phyloP scores from a whole-genome alignment of 768 basidiomycete genomes.

The Rubroboletus satanas region DNA sequence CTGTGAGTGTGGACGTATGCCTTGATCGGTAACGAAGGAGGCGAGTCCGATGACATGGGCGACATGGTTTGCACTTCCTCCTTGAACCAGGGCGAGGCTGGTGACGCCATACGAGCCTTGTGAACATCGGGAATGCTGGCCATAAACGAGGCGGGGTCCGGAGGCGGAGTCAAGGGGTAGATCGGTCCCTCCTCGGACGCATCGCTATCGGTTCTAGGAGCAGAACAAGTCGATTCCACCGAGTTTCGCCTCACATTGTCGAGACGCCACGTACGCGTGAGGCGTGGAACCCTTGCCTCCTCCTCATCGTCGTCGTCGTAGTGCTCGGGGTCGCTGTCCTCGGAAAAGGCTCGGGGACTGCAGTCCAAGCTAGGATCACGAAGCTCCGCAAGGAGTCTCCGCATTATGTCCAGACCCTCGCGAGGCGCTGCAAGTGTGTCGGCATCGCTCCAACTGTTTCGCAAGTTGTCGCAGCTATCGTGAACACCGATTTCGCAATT shows the following conservation, averaged over 20 bases:
- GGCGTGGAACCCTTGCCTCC: not conserved
- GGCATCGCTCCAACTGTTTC: not conserved
- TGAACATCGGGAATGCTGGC: not conserved
- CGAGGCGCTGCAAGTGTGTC: not conserved
- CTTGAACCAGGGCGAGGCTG: not conserved
- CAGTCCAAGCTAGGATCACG: conserved; percentile 11
- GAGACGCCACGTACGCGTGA: too few relatives aligned
- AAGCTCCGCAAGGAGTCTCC: conserved; percentile 12
- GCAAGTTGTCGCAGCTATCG: not conserved
- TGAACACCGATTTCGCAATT: not conserved
- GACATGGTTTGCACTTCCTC: not conserved
- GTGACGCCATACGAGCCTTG: not conserved
- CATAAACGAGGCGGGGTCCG: not conserved
- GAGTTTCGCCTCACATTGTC: not conserved
- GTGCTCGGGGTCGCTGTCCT: conserved; percentile 7
- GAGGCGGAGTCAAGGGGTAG: conserved; percentile 6
- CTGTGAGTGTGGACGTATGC: not conserved
- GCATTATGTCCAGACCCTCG: conserved; percentile 10
- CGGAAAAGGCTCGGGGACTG: not conserved
- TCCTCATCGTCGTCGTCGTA: not conserved
- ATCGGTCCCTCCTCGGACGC: conserved; percentile 1
- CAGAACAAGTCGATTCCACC: not conserved
- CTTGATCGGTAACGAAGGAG: conserved; percentile 1
- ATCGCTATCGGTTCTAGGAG: not conserved
- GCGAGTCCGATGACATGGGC: not conserved